Evolutionary conservation across 2,329 filamentous ascomycete genomes (phyloP).

Genomic region (Pseudonectria buxi): DNA sequence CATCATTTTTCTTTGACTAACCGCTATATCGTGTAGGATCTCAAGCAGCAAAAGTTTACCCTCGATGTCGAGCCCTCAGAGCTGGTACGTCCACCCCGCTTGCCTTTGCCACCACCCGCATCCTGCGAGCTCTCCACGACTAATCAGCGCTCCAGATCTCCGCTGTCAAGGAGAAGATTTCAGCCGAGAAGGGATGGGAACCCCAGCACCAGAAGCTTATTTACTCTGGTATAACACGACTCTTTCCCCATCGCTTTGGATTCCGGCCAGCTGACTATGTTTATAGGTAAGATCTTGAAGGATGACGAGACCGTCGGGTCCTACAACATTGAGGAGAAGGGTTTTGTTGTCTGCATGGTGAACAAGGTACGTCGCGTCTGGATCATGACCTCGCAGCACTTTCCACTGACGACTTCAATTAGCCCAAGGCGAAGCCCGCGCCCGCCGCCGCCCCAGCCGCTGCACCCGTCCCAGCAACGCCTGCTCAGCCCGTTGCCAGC

Average conservation of each 20-base stretch:
- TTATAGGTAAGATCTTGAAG: slow-evolving; percentile 88
- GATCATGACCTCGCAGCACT: no score
- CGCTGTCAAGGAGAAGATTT: slow-evolving; percentile 86
- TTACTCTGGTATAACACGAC: slow-evolving; percentile 68
- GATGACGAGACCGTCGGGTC: slow-evolving; percentile 95
- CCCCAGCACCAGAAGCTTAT: slow-evolving; percentile 89
- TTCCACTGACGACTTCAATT: slow-evolving; percentile 8
- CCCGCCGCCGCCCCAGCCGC: slow-evolving; percentile 48
- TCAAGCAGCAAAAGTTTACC: slow-evolving; percentile 97
- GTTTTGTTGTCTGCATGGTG: slow-evolving; percentile 97
- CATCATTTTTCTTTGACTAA: no score
- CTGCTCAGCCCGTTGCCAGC: slow-evolving; percentile 46
- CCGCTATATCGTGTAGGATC: slow-evolving; percentile 54
- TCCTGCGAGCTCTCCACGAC: slow-evolving; percentile 8
- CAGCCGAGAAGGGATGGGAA: slow-evolving; percentile 90
- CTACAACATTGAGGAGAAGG: slow-evolving; percentile 99
- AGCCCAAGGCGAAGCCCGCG: slow-evolving; percentile 60
- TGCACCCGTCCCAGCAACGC: slow-evolving; percentile 53
- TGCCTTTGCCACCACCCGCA: slow-evolving; percentile 11
- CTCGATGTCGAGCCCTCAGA: slow-evolving; percentile 92
- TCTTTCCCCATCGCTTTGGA: slow-evolving; percentile 1
- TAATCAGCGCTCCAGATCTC: slow-evolving; percentile 56
- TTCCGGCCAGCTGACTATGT: slow-evolving; percentile 16
- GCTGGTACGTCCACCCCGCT: slow-evolving; percentile 58
- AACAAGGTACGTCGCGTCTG: slow-evolving; percentile 86